Conservation (phyloP, 1,284 basidiomycete species). For the Singerocomus inundabilis region DNA sequence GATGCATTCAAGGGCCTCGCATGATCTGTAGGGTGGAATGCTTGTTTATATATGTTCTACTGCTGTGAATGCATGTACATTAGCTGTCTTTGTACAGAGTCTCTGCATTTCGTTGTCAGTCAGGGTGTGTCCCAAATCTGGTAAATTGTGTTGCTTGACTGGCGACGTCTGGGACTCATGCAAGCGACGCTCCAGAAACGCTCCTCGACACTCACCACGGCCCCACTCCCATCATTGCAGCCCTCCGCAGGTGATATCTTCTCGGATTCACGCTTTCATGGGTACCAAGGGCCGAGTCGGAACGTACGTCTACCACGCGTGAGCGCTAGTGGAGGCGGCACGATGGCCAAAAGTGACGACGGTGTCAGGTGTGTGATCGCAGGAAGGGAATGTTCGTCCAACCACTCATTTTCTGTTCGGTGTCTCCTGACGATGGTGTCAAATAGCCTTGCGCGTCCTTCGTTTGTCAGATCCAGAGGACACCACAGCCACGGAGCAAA, state of each 20-base stretch:
- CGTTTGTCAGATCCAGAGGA: slow-evolving; percentile 50
- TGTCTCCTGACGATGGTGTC: slow-evolving; percentile 15
- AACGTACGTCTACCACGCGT: slow-evolving; percentile 57
- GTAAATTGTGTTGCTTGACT: slow-evolving; percentile 3
- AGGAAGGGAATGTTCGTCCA: slow-evolving; percentile 66
- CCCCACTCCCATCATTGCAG: slow-evolving; percentile 1
- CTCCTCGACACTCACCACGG: slow-evolving; percentile 25
- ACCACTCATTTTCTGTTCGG: slow-evolving; percentile 1
- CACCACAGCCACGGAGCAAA: slow-evolving; percentile 45
- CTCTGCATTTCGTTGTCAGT: background rate
- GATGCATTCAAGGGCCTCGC: background rate
- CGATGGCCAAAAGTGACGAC: slow-evolving; percentile 66
- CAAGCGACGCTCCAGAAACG: slow-evolving; percentile 27
- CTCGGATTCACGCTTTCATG: slow-evolving; percentile 46
- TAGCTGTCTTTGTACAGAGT: background rate
- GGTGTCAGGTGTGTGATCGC: slow-evolving; percentile 65
- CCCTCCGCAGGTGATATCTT: slow-evolving; percentile 32
- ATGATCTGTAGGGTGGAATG: slow-evolving; percentile 1
- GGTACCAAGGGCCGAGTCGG: slow-evolving; percentile 44
- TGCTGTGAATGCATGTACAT: background rate
- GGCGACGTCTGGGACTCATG: slow-evolving; percentile 17
- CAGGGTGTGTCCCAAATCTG: slow-evolving; percentile 11
- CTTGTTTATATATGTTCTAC: background rate
- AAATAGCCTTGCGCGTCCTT: slow-evolving; percentile 62
- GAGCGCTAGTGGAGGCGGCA: slow-evolving; percentile 57